Conservation (phyloP, 306 rosid genomes). For the Cercis canadensis region DNA sequence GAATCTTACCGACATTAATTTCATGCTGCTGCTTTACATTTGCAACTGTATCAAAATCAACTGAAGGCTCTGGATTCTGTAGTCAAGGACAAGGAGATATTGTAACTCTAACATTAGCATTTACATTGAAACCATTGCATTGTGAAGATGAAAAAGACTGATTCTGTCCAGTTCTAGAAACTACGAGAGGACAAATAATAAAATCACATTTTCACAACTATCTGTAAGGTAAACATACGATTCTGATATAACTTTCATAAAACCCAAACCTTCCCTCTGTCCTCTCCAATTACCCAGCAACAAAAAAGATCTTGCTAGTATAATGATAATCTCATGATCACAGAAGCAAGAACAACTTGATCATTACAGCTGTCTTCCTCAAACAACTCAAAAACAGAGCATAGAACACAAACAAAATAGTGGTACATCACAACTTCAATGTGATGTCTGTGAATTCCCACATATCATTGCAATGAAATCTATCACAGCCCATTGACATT, state of each 20-base stretch:
- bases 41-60: constrained; percentile 91
- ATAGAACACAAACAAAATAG: constrained; percentile 1
- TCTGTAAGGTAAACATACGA: not conserved
- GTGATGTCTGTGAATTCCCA: not conserved
- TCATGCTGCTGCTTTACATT: constrained; percentile 84
- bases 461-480: constrained; percentile 7
- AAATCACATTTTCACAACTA: constrained; percentile 10
- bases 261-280: not conserved
- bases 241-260: not conserved
- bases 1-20: constrained; percentile 85
- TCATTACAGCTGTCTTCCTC: not conserved
- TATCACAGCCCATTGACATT: not conserved
- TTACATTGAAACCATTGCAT: constrained; percentile 25
- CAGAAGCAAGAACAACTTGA: not conserved
- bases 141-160: constrained; percentile 8
- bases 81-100: constrained; percentile 31
- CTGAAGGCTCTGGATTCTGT: constrained; percentile 96
- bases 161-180: not conserved
- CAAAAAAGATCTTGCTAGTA: constrained; percentile 1
- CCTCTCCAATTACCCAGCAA: constrained; percentile 26
- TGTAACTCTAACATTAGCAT: not conserved
- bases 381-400: constrained; percentile 5
- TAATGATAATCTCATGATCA: not conserved
- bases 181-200: not conserved
- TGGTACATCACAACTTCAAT: constrained; percentile 1